A percentile compares a stretch with the other conserved stretches of the same genome.
Conservation (phyloP, 2,329 filamentous ascomycete species). For the Venturia oleaginea region DNA sequence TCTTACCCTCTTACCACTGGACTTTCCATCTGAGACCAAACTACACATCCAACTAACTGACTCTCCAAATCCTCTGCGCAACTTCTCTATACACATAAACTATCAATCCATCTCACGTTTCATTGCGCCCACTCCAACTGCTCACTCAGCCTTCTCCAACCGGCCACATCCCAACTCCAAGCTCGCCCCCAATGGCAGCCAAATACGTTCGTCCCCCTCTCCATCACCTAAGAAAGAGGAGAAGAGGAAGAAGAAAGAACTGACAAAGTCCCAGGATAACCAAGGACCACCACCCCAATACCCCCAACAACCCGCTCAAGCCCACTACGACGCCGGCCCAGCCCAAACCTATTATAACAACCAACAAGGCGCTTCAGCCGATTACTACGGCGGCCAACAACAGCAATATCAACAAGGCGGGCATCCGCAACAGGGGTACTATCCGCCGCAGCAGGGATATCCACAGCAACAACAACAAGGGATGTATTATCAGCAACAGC, state of each 20-base stretch:
- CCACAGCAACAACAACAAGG: slow-evolving; percentile 13
- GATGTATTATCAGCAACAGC: slow-evolving; percentile 15
- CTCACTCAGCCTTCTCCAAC: neutral
- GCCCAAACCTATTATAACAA: slow-evolving; percentile 13
- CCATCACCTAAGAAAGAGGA: neutral
- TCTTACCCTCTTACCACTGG: neutral
- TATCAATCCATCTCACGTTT: neutral
- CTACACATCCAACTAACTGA: no score
- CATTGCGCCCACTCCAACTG: neutral
- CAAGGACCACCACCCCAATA: slow-evolving; percentile 13
- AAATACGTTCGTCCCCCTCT: slow-evolving; percentile 9
- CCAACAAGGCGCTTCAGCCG: slow-evolving; percentile 2
- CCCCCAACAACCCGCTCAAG: slow-evolving; percentile 11
- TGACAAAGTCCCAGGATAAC: neutral
- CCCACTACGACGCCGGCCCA: slow-evolving; percentile 15
- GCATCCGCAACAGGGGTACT: slow-evolving; percentile 1
- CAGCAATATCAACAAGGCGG: neutral
- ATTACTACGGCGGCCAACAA: slow-evolving; percentile 10
- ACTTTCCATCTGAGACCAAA: no score
- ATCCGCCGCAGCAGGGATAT: slow-evolving; percentile 7
- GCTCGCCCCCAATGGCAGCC: neutral
- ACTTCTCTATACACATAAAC: neutral
- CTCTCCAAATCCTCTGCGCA: neutral
- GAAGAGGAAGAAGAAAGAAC: neutral
- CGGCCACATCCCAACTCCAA: neutral